These are phyloP conservation scores for Daldinia decipiens DNA, from an alignment of 495 filamentous ascomycete genomes.

Conservation along the genomic window DNA sequence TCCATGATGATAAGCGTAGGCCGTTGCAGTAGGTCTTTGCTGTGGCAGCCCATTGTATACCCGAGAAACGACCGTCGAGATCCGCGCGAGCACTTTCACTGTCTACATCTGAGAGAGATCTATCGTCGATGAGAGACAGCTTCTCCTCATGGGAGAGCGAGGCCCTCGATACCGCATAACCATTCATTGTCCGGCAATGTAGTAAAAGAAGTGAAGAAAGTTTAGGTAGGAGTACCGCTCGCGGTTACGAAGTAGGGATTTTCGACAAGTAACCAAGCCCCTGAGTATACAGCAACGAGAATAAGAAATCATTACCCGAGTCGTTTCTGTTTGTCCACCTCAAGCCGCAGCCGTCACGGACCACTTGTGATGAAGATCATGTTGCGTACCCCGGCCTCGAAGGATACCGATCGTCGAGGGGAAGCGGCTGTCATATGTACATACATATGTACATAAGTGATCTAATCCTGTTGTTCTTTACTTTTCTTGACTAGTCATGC, in stretches of 20 bases:
- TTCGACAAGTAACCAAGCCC: constrained; percentile 25
- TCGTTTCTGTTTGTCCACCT: constrained; percentile 27
- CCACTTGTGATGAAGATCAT: constrained; percentile 39
- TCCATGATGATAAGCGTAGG: constrained; percentile 44
- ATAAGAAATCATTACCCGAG: constrained; percentile 19
- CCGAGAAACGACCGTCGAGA: constrained; percentile 41
- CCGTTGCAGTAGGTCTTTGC: constrained; percentile 37
- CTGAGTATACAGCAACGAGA: constrained; percentile 24
- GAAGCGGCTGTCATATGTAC: constrained; percentile 24
- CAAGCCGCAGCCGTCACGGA: constrained; percentile 33
- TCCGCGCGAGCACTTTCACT: constrained; percentile 45
- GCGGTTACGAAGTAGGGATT: constrained; percentile 26
- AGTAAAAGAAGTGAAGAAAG: constrained; percentile 34
- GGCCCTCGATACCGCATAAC: constrained; percentile 38
- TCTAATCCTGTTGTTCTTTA: constrained; percentile 7
- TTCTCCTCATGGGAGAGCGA: constrained; percentile 50
- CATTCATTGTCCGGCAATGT: constrained; percentile 49
- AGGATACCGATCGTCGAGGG: constrained; percentile 43
- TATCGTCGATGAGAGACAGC: constrained; percentile 46
- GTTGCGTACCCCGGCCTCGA: constrained; percentile 32
- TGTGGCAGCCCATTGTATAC: constrained; percentile 37
- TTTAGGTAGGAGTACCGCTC: constrained; percentile 20
- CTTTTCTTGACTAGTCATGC: constrained; percentile 10
- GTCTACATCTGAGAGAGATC: constrained; percentile 47
- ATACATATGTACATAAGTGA: constrained; percentile 1